Evolutionary conservation across 1,284 basidiomycete species (phyloP), one percentile per base, ranked within the genome.

Genomic region (Mycena sp.): DNA sequence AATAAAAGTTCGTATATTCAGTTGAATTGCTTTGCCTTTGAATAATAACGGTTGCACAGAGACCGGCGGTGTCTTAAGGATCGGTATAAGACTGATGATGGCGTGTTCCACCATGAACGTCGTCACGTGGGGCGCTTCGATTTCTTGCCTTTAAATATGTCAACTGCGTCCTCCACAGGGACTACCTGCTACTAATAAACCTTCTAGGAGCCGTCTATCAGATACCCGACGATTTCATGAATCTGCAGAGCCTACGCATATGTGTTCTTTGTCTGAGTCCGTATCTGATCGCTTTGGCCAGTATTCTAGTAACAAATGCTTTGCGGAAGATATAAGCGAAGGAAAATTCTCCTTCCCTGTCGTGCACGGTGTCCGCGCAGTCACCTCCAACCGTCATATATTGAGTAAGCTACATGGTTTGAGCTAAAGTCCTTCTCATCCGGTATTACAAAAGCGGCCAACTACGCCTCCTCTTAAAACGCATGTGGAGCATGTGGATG

Each of bases 171-270:
- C n/a, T n/a, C n/a, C n/a, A n/a, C n/a, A n/a, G n/a, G n/a, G n/a
- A n/a, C n/a, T n/a, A n/a, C n/a, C n/a, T n/a, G n/a, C n/a, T n/a
- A n/a, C n/a, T 99, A 1, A 93, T 96, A 60, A 98, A 98, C 74
- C 83, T 99, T 11, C 92, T 99, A 65, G 95, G 96, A 1, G 87
- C 98, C 11, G 93, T 90, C 72, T 99, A 96, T 76, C 98, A 99
- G 76, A 98, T 99, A 67, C 83, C 96, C 17, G 97, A 99, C 74
- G 97, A 99, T 21, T 49, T 26, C 16, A 26, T 56, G 54, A 56
- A 56, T 25, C 25, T 56, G n/a, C 43, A n/a, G 25, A 55, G 53
- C 17, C 17, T 30, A 19, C n/a, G 4, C n/a, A 10, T 48, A 7
- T 9, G 3, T 28, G 45, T 48, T 5, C 9, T 14, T 5, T 17